Base-by-base conservation (phyloP, 257 asterid genomes). In the Scutellaria baicalensis region DNA sequence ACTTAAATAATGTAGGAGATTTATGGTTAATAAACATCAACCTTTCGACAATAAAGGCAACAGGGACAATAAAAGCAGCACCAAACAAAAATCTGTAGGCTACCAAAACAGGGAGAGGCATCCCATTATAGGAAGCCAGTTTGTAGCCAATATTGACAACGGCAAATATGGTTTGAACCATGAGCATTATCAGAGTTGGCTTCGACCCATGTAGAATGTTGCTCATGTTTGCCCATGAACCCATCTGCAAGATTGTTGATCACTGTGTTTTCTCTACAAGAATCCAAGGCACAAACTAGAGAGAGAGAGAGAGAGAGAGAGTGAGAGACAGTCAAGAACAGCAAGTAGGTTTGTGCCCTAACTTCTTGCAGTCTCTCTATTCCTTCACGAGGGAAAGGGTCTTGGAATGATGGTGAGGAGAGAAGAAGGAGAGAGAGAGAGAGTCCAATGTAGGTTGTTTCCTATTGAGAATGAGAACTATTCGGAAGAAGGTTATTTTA, bases 1-100 rank as follows among this genome's bases (percentile, higher is more conserved):
- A n/a, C n/a, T n/a, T n/a, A n/a, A 52, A 42, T 42, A 8, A 8
- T 8, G 54, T 13, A 48, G 2, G 7, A 48, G 8, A 50, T 5
- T 6, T n/a, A 48, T 48, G 54, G 6, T 8, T 48, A 54, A 16
- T 13, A 1, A 2, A 42, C 43, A 33, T 1, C 6, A 1, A 90
- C 92, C 97, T 86, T 76, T 90, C 95, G 0, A 21, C 69, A 36
- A 80, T 78, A 18, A 73, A 72, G 0, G 96, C 85, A 51, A 82
- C 8, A 11, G 95, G 97, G 70, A 69, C 21, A 7, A 91, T 81
- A 51, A 81, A 82, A 36, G 75, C 84, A 14, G 91, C 83, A 9
- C 87, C 94, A 49, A 91, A 85, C 58, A 85, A 49, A 8, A 80
- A 86, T n/a, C 96, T 76, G 64, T 89, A 89, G 64, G 63, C 74